These are phyloP conservation scores for Bipolaris cookei DNA, from an alignment of 2,329 filamentous ascomycete genomes.

Conservation along the genomic window DNA sequence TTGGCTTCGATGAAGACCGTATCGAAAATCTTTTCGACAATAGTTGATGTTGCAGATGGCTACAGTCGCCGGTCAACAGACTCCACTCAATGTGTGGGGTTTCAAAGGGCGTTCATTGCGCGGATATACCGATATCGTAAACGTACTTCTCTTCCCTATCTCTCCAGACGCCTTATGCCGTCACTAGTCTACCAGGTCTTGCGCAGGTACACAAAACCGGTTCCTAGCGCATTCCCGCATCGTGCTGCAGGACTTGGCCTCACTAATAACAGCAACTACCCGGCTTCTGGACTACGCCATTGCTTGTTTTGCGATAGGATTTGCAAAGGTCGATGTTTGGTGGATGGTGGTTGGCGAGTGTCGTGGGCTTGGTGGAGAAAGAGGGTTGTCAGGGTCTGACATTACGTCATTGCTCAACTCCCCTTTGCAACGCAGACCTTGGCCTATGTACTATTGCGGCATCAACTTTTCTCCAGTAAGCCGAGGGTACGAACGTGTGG, in stretches of 20 bases:
- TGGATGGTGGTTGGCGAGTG: neutral
- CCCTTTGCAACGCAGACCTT: neutral
- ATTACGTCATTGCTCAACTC: constrained; percentile 7
- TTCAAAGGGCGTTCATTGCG: neutral
- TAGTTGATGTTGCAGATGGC: neutral
- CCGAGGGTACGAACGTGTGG: neutral
- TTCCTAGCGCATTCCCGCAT: constrained; percentile 4
- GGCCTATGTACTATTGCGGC: neutral
- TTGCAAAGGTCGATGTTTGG: constrained; percentile 1
- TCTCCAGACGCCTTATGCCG: neutral
- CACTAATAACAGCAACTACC: constrained; percentile 2
- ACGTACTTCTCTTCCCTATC: neutral
- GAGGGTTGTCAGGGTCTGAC: neutral
- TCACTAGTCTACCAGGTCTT: constrained; percentile 2
- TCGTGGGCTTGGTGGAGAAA: neutral
- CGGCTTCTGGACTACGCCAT: neutral
- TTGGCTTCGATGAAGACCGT: neutral
- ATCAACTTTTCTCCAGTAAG: neutral
- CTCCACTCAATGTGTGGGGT: neutral
- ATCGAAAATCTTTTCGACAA: neutral
- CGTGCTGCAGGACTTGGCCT: neutral
- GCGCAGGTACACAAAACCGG: constrained; percentile 8
- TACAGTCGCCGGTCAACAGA: neutral
- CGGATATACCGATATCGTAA: neutral
- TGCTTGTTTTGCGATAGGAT: constrained; percentile 1